Conservation (phyloP, 31 red algal genomes). For the Porphyra umbilicalis region DNA sequence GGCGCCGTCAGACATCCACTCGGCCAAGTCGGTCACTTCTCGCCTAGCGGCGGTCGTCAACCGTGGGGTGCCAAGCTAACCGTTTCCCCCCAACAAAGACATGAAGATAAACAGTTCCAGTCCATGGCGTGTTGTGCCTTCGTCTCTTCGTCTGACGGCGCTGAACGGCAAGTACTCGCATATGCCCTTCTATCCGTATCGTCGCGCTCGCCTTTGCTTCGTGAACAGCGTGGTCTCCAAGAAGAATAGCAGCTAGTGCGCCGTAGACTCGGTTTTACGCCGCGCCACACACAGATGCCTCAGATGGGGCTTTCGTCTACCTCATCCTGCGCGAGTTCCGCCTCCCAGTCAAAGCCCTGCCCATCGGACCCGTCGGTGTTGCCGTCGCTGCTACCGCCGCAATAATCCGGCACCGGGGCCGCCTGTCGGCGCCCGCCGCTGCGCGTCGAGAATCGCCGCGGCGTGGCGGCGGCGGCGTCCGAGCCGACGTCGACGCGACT, state of each 20-base stretch:
- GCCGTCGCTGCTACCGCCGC: neutral
- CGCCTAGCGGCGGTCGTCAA: neutral
- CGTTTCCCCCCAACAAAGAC: too few species aligned
- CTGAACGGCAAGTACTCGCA: too few species aligned
- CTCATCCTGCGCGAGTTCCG: neutral
- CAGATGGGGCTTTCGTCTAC: neutral
- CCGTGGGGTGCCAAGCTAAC: neutral
- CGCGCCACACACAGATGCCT: neutral
- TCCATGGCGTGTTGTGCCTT: too few species aligned
- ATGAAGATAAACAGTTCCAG: too few species aligned
- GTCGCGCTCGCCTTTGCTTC: too few species aligned
- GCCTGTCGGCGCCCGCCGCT: neutral
- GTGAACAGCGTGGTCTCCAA: neutral
- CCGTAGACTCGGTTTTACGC: too few species aligned
- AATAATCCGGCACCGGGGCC: neutral
- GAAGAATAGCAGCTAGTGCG: too few species aligned
- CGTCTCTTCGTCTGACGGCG: too few species aligned
- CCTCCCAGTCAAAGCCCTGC: neutral
- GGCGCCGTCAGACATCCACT: neutral
- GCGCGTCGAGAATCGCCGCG: too few species aligned
- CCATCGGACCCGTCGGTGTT: neutral
- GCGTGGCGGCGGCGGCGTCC: too few species aligned
- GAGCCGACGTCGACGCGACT: too few species aligned
- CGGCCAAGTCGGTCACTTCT: neutral
- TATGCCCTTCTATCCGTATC: too few species aligned